Evolutionary conservation across 2,329 filamentous ascomycete species (phyloP), one percentile per base, ranked within the genome.

Genomic region (Aspergillus fumigatiaffinis): DNA sequence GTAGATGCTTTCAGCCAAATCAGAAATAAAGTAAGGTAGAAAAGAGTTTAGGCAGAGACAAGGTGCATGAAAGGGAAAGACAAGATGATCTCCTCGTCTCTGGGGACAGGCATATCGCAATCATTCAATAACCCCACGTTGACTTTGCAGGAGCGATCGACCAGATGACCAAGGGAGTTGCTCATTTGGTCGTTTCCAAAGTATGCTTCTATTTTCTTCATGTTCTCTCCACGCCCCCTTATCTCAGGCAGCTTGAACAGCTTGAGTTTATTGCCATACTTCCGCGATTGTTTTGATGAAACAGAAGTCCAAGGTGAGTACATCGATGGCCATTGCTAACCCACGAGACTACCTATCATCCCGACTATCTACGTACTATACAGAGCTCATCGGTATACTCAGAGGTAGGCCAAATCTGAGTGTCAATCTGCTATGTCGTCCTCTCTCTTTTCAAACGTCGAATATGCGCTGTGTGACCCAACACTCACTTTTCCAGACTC

Each of bases 81-180:
- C 21, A 6, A 47, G 21, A 26, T 3, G 7, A 23, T 47, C 44
- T 47, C 44, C 4, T 47, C 9, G 20, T 23, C 23, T 17, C 12
- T 44, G 20, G 41, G 25, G 32, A 51, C 26, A 54, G 42, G 46
- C 44, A 50, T 50, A 41, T 54, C 41, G 48, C 51, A 53, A 55
- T 53, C 50, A 23, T 52, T 23, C 50, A 51, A 47, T 55, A 49
- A 53, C 54, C 55, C 57, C 55, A 54, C 54, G 49, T 59, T 54
- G 50, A 25, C 26, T 41, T 51, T 58, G 55, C 55, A 62, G 53
- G 52, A 52, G 55, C 57, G 55, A 62, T 60, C 58, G 53, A 56
- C 53, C 47, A 47, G 32, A 38, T 14, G 12, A 44, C 9, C 41
- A 25, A 32, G 17, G 29, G 17, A 20, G 20, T 53, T 48, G 14